Conservation (phyloP, 169 alveolate species). For the Eimeria maxima region DNA sequence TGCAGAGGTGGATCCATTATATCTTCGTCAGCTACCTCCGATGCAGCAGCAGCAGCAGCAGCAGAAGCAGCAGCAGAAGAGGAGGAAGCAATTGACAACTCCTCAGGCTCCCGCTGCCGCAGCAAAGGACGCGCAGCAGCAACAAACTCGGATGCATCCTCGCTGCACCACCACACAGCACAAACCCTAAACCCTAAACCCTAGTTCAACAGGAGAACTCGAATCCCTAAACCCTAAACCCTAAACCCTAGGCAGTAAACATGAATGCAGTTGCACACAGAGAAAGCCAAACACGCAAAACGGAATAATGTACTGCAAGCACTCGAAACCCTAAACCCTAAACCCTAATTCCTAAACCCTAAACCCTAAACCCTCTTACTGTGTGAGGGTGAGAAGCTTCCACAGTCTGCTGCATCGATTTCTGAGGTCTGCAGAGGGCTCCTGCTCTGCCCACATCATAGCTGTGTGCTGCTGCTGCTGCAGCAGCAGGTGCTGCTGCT, state of each 20-base stretch:
- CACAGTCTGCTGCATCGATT: not conserved
- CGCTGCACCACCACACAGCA: conserved; percentile 12
- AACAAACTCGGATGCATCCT: not conserved
- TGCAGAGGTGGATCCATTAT: not conserved
- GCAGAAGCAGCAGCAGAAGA: not conserved
- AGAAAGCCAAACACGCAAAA: not conserved
- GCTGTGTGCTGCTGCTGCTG: conserved; percentile 6
- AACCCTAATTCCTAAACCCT: not conserved
- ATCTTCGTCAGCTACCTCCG: too few relatives aligned
- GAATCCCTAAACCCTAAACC: conserved; percentile 33
- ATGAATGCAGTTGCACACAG: not conserved
- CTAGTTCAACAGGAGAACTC: too few relatives aligned
- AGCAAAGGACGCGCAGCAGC: not conserved
- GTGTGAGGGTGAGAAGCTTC: not conserved
- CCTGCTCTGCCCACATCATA: not conserved
- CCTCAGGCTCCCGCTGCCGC: not conserved
- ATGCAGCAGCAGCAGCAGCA: not conserved
- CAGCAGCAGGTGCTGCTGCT: conserved; percentile 2
- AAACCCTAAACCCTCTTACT: not conserved
- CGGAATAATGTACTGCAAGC: not conserved
- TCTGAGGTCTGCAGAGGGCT: not conserved
- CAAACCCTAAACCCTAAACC: conserved; percentile 29
- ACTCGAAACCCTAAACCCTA: too few relatives aligned
- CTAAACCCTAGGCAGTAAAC: not conserved
- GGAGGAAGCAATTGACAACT: not conserved